Percentiles rank a stretch among this genome's conserved stretches.
These are phyloP conservation scores for Alternaria burnsii DNA, from an alignment of 2,329 filamentous ascomycete species.

Conservation along the genomic window DNA sequence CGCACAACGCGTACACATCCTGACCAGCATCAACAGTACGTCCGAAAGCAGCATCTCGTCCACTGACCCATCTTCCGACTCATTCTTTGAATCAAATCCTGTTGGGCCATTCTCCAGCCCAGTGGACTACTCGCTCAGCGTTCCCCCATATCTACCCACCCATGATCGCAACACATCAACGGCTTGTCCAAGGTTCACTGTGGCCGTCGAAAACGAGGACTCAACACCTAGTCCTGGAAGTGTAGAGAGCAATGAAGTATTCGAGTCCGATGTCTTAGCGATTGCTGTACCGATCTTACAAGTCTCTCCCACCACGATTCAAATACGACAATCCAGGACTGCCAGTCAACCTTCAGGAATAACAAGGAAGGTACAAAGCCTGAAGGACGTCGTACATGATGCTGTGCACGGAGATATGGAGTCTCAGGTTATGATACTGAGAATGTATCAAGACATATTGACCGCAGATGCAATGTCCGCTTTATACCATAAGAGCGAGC, in stretches of 20 bases:
- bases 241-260: neutral
- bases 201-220: neutral
- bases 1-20: neutral
- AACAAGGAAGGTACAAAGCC: neutral
- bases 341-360: neutral
- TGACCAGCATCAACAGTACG: neutral
- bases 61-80: neutral
- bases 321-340: neutral
- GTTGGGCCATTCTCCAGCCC: neutral
- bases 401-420: neutral
- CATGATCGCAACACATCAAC: neutral
- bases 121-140: neutral
- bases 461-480: neutral
- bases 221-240: neutral
- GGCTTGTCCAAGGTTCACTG: neutral
- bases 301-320: neutral
- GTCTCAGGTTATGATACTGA: neutral
- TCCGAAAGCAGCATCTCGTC: neutral
- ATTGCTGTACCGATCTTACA: constrained; percentile 1
- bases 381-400: neutral
- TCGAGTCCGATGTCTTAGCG: neutral
- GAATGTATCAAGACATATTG: neutral
- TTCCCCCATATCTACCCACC: neutral
- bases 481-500: neutral
- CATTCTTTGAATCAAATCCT: neutral